Base-by-base conservation (phyloP, 179 eudicot species). In the Vitellaria paradoxa region DNA sequence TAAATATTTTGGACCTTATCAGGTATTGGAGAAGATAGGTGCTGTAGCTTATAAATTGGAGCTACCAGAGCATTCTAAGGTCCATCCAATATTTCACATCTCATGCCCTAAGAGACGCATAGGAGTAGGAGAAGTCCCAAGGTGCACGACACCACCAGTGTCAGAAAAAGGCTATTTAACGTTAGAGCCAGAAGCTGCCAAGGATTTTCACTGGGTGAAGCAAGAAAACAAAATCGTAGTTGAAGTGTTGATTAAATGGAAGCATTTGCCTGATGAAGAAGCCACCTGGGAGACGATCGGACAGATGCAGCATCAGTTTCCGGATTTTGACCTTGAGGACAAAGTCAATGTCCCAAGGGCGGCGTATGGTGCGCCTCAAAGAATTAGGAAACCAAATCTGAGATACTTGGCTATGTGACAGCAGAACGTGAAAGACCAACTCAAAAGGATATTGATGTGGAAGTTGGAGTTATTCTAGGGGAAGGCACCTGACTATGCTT, bases 251-350 rank as follows among this genome's bases (percentile, higher is more conserved):
- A 26, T 70, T 18, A 4, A 70, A 20, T 70, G 73, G 73, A 21
- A 15, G 5, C 14, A 46, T 42, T 10, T 70, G 15, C 14, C 73
- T 4, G 26, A 17, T 0, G 73, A 47, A 49, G 73, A 70, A 18
- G 73, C 73, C 11, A 70, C 73, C 8, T 70, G 73, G 73, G 73
- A 70, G 26, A 9, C 23, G 49, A 3, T 70, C 7, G 14, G 20
- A 9, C 56, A 15, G 24, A 17, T 70, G 15, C 7, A 8, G 15
- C 3, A n/a, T 13, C 23, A 20, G 2, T 46, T 42, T 11, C 59
- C 73, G n/a, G 9, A 47, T 1, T 68, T 82, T 61, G 79, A 78
- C 68, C 79, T 82, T 67, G 86, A 55, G 82, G 15, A 83, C 83
- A 56, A 59, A 82, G 69, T 47, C n/a, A n/a, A n/a, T n/a, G n/a